A percentile compares a stretch with the other conserved stretches of the same genome.
phyloP scores from a whole-genome alignment of 1,284 basidiomycete genomes.

The Taiwanofungus camphoratus region DNA sequence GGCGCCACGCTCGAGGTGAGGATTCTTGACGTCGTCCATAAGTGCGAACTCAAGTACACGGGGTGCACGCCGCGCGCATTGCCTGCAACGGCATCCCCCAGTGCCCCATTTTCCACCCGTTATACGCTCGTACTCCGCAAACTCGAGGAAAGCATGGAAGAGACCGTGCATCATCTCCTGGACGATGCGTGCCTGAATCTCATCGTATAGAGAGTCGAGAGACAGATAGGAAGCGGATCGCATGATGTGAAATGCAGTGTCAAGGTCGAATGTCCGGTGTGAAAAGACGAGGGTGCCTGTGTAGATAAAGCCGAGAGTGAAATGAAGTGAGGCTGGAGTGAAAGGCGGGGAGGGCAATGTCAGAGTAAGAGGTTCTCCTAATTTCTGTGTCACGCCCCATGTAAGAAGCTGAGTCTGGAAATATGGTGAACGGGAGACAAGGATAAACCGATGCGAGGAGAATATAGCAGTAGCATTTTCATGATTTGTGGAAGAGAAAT shows the following conservation, averaged over 20 bases:
- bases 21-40: conserved; percentile 69
- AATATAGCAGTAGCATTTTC: conserved; percentile 77
- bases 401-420: conserved; percentile 70
- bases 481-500: conserved; percentile 53
- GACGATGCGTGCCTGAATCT: conserved; percentile 77
- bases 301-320: conserved; percentile 91
- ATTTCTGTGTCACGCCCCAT: conserved; percentile 40
- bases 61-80: conserved; percentile 73
- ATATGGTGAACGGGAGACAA: conserved; percentile 85
- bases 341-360: conserved; percentile 89
- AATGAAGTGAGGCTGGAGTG: conserved; percentile 91
- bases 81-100: conserved; percentile 74
- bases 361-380: conserved; percentile 50
- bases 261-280: conserved; percentile 87
- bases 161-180: conserved; percentile 87
- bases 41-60: conserved; percentile 78
- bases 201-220: conserved; percentile 69
- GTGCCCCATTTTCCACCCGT: conserved; percentile 71
- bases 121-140: conserved; percentile 67
- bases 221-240: conserved; percentile 80
- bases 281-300: conserved; percentile 92
- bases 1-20: conserved; percentile 64
- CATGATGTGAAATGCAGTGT: conserved; percentile 88
- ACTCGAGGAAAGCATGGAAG: conserved; percentile 75
- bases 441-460: conserved; percentile 88